Conservation (phyloP, 1,139 yeast species). For the Lizanozyma gosingica region DNA sequence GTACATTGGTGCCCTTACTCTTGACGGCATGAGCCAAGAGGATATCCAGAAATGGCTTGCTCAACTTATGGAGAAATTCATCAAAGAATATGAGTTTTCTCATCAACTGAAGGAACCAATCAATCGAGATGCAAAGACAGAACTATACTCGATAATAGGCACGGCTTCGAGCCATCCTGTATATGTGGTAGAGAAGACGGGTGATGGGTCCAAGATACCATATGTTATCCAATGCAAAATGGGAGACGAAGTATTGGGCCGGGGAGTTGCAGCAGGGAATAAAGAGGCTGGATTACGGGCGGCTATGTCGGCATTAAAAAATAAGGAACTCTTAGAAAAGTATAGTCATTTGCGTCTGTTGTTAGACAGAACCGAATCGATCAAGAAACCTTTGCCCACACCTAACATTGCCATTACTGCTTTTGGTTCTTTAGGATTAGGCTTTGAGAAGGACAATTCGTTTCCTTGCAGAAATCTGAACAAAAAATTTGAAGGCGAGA, state of each 20-base stretch:
- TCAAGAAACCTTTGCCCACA: constrained; percentile 8
- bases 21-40: constrained; percentile 43
- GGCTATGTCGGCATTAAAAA: constrained; percentile 60
- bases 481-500: background rate
- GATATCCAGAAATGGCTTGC: constrained; percentile 55
- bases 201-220: constrained; percentile 31
- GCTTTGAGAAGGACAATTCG: background rate
- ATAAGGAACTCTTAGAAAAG: constrained; percentile 52
- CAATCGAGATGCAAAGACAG: constrained; percentile 38
- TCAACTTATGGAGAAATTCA: constrained; percentile 32
- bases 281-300: constrained; percentile 67
- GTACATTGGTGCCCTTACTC: constrained; percentile 73
- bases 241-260: constrained; percentile 43
- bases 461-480: background rate
- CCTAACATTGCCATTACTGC: background rate
- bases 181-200: constrained; percentile 24
- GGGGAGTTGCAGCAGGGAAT: constrained; percentile 49
- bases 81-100: constrained; percentile 16
- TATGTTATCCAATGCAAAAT: constrained; percentile 31
- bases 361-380: constrained; percentile 46
- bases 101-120: constrained; percentile 23
- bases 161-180: constrained; percentile 34
- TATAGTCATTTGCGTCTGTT: constrained; percentile 51
- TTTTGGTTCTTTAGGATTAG: background rate
- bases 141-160: constrained; percentile 40